These are phyloP conservation scores for Yamadazyma kitorensis DNA, from an alignment of 805 yeast genomes.

Conservation along the genomic window DNA sequence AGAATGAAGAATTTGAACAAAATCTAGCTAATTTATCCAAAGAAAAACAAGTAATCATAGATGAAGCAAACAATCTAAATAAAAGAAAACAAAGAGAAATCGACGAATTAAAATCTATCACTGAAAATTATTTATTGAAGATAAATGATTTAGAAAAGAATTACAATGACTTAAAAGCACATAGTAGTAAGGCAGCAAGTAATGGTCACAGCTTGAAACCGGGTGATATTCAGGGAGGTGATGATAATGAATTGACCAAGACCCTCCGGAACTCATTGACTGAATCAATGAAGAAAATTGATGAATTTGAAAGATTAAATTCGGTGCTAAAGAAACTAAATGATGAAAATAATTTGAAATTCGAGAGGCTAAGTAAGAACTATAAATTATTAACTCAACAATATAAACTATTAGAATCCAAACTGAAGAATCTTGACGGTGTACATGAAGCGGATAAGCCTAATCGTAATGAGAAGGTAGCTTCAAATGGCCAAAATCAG, in stretches of 20 bases:
- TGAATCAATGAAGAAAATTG: conserved; percentile 47
- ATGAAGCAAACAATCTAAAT: conserved; percentile 41
- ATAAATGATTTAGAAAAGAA: conserved; percentile 37
- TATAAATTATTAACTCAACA: conserved; percentile 65
- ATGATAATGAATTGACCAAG: conserved; percentile 26
- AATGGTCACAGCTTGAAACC: conserved; percentile 1
- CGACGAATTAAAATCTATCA: conserved; percentile 49
- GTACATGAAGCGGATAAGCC: neutral
- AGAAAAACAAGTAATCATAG: conserved; percentile 60
- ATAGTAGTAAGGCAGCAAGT: conserved; percentile 13
- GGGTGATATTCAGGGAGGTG: conserved; percentile 15
- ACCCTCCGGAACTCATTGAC: conserved; percentile 55
- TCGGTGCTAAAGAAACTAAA: conserved; percentile 55
- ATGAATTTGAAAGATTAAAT: conserved; percentile 56
- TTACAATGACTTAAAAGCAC: conserved; percentile 23
- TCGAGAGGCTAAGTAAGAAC: conserved; percentile 67
- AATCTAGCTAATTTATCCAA: conserved; percentile 52
- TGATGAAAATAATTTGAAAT: conserved; percentile 65
- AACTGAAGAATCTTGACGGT: conserved; percentile 3
- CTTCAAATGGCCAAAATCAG: conserved; percentile 13
- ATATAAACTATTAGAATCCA: conserved; percentile 43
- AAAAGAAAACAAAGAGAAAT: conserved; percentile 63
- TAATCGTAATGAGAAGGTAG: neutral
- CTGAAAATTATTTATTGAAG: conserved; percentile 42
- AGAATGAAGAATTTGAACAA: conserved; percentile 53